A percentile compares a stretch with the other conserved stretches of the same genome.
Conservation (phyloP, 2,329 filamentous ascomycete species). For the Apiospora aurea region DNA sequence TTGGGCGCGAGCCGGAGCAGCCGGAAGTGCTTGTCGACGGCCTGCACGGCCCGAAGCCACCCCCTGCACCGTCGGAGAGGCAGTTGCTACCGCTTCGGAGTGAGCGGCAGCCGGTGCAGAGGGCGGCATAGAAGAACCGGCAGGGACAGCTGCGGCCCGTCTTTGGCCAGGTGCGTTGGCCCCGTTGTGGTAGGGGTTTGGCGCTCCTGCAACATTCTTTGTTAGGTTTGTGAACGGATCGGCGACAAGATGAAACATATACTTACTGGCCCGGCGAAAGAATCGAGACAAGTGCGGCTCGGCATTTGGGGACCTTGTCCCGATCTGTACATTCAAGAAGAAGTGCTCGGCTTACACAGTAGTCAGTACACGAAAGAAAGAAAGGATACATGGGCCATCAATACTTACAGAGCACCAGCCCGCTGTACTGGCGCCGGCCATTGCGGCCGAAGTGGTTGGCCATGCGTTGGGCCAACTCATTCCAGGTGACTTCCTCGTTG, state of each 20-base stretch:
- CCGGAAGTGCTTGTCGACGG: too few species aligned
- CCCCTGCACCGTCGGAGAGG: not conserved
- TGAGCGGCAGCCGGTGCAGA: not conserved
- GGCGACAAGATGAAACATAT: not conserved
- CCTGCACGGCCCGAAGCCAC: not conserved
- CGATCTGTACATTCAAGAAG: conserved; percentile 51
- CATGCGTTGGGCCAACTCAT: conserved; percentile 48
- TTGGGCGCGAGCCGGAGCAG: not conserved
- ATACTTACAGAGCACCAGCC: conserved; percentile 49
- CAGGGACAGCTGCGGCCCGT: not conserved
- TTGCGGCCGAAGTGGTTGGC: conserved; percentile 43
- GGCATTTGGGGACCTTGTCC: conserved; percentile 47
- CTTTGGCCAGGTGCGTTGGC: not conserved
- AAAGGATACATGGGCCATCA: not conserved
- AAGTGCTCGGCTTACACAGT: conserved; percentile 50
- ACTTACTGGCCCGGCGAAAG: conserved; percentile 33
- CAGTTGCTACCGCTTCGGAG: not conserved
- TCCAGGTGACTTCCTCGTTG: conserved; percentile 44
- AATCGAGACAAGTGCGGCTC: conserved; percentile 45
- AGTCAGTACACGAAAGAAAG: not conserved
- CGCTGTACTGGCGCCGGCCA: conserved; percentile 49
- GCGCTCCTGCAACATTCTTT: not conserved
- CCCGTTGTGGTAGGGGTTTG: not conserved
- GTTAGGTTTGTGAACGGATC: not conserved
- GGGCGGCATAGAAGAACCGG: not conserved